phyloP scores from a whole-genome alignment of 2,329 filamentous ascomycete genomes.

The Sarocladium brachiariae region DNA sequence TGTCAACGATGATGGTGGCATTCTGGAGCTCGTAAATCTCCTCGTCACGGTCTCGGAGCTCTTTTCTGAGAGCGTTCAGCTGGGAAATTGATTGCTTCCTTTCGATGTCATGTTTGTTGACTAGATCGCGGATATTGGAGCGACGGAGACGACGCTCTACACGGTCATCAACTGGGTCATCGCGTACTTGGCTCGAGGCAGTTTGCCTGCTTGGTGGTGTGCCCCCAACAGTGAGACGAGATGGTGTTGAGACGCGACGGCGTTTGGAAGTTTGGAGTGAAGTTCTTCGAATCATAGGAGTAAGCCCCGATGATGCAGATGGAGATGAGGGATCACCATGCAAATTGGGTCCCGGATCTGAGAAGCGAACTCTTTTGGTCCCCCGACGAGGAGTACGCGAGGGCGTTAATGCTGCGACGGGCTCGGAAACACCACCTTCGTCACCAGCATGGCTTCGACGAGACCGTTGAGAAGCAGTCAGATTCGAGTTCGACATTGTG shows the following conservation, averaged over 20 bases:
- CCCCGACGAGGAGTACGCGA: constrained; percentile 22
- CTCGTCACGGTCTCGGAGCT: constrained; percentile 42
- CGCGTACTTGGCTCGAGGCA: constrained; percentile 29
- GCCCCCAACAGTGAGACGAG: constrained; percentile 14
- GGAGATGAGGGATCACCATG: not conserved
- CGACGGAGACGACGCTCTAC: constrained; percentile 50
- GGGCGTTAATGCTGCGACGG: constrained; percentile 7
- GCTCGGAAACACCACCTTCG: constrained; percentile 20
- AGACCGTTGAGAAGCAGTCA: not conserved
- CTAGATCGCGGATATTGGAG: constrained; percentile 51
- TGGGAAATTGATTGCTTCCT: constrained; percentile 38
- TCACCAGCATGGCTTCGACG: constrained; percentile 14
- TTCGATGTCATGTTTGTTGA: constrained; percentile 44
- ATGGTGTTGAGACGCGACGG: constrained; percentile 40
- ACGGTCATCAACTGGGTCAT: constrained; percentile 48
- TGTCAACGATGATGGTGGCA: constrained; percentile 42
- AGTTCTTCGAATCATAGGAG: constrained; percentile 50
- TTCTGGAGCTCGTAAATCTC: constrained; percentile 48
- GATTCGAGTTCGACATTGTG: not conserved
- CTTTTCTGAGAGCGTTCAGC: constrained; percentile 39
- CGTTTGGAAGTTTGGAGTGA: constrained; percentile 27
- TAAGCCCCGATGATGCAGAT: constrained; percentile 36
- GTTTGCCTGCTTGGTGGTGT: constrained; percentile 28
- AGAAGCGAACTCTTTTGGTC: constrained; percentile 51
- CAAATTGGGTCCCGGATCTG: constrained; percentile 40